phyloP scores from a whole-genome alignment of 345 rosid species.

The Bruguiera gymnorhiza region DNA sequence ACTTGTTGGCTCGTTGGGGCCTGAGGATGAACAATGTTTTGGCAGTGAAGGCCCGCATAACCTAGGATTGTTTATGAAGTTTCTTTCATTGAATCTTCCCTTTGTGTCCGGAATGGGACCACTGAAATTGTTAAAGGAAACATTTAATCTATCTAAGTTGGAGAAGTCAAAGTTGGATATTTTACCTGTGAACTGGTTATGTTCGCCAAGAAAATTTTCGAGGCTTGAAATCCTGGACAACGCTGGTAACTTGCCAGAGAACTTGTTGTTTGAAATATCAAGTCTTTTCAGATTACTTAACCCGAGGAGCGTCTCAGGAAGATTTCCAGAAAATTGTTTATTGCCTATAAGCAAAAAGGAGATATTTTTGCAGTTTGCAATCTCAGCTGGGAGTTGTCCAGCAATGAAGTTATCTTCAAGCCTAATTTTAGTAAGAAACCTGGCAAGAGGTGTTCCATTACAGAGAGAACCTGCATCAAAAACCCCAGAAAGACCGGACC shows the following conservation, averaged over 20 bases:
- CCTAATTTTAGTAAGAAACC: conserved; percentile 27
- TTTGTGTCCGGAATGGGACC: conserved; percentile 36
- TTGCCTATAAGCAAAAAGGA: conserved; percentile 32
- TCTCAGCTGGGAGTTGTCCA: conserved; percentile 34
- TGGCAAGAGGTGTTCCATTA: conserved; percentile 29
- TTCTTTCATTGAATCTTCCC: conserved; percentile 16
- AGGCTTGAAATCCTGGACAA: conserved; percentile 40
- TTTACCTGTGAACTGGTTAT: conserved; percentile 42
- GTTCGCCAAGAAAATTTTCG: conserved; percentile 32
- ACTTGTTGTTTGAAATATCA: conserved; percentile 42
- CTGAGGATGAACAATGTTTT: conserved; percentile 19
- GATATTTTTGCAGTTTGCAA: conserved; percentile 41
- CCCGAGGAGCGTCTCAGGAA: conserved; percentile 35
- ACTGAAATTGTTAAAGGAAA: conserved; percentile 48
- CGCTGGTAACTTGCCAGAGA: conserved; percentile 42
- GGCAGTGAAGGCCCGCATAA: conserved; percentile 39
- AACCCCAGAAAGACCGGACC: conserved; percentile 31
- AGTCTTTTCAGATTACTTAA: conserved; percentile 41
- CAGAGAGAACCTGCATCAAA: conserved; percentile 42
- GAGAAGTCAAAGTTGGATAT: conserved; percentile 42
- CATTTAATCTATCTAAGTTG: conserved; percentile 42
- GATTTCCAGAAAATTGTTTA: conserved; percentile 38
- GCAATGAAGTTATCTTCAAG: conserved; percentile 30
- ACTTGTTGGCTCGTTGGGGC: background rate
- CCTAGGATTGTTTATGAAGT: conserved; percentile 40